A percentile compares a stretch with the other conserved stretches of the same genome.
phyloP scores from a whole-genome alignment of 2,329 filamentous ascomycete genomes.

The Alternaria postmessia region DNA sequence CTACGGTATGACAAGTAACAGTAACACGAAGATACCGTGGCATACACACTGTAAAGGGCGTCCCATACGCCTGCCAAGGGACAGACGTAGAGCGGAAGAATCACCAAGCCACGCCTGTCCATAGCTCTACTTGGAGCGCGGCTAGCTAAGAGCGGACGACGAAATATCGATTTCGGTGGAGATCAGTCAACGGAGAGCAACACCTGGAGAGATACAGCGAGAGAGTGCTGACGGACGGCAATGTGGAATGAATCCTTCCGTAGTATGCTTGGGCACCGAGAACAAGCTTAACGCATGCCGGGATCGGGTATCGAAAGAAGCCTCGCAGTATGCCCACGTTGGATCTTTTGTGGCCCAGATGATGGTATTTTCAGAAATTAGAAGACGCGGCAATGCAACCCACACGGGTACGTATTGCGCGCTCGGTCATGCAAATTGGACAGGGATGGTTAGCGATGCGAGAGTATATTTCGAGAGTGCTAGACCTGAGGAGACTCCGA shows the following conservation, averaged over 20 bases:
- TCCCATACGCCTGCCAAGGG: conserved; percentile 58
- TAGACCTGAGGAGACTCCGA: conserved; percentile 40
- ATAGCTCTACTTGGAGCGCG: conserved; percentile 22
- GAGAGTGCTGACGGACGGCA: conserved; percentile 7
- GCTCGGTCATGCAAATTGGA: conserved; percentile 44
- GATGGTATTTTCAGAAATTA: conserved; percentile 24
- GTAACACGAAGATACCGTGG: conserved; percentile 4
- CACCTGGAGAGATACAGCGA: conserved; percentile 8
- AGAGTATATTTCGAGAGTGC: conserved; percentile 47
- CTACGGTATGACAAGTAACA: conserved; percentile 1
- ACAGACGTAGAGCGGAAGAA: conserved; percentile 61
- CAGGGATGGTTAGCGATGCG: conserved; percentile 46
- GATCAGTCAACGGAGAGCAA: conserved; percentile 5
- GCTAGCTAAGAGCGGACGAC: conserved; percentile 12
- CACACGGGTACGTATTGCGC: conserved; percentile 36
- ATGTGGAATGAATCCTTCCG: conserved; percentile 9
- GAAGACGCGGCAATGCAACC: conserved; percentile 33
- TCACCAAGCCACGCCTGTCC: conserved; percentile 42
- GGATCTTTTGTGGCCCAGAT: conserved; percentile 29
- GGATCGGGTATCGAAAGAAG: conserved; percentile 23
- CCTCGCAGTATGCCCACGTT: conserved; percentile 24
- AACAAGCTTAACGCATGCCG: conserved; percentile 15
- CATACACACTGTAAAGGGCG: conserved; percentile 55
- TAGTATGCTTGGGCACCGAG: conserved; percentile 27
- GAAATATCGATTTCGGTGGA: not conserved